Evolutionary conservation across 202 grass and related monocot species (phyloP).

Genomic region (Brachypodium distachyon): DNA sequence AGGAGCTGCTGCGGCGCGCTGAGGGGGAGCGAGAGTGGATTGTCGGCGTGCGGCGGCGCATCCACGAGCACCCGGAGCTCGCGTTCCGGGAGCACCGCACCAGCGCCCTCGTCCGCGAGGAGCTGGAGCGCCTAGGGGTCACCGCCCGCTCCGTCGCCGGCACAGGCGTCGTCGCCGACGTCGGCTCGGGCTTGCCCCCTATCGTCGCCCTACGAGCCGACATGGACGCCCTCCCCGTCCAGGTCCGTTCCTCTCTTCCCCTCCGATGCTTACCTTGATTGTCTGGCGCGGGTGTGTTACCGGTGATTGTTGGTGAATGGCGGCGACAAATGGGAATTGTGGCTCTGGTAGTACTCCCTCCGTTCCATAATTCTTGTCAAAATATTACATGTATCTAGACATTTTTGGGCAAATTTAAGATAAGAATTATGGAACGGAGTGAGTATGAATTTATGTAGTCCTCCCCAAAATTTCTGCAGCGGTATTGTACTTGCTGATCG

Average conservation of each 20-base stretch:
- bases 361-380: too few species aligned
- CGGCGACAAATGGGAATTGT: neutral
- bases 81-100: slow-evolving; percentile 71
- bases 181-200: slow-evolving; percentile 57
- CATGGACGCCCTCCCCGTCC: slow-evolving; percentile 86
- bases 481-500: neutral
- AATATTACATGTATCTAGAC: too few species aligned
- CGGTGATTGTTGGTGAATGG: neutral
- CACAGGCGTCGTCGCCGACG: slow-evolving; percentile 64
- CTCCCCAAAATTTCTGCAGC: too few species aligned
- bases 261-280: neutral
- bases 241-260: slow-evolving; percentile 23
- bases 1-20: slow-evolving; percentile 46
- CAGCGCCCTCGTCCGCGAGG: slow-evolving; percentile 69
- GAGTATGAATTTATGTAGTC: too few species aligned
- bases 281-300: neutral
- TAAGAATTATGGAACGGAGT: too few species aligned
- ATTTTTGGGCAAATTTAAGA: too few species aligned
- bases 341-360: neutral
- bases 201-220: slow-evolving; percentile 89
- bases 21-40: slow-evolving; percentile 56
- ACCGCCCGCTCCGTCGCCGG: slow-evolving; percentile 31
- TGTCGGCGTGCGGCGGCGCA: slow-evolving; percentile 46
- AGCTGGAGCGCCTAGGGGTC: slow-evolving; percentile 62
- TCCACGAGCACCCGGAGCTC: slow-evolving; percentile 89